These are phyloP conservation scores for Ceratocystis colombiana DNA, from an alignment of 2,329 filamentous ascomycete species.

Conservation along the genomic window DNA sequence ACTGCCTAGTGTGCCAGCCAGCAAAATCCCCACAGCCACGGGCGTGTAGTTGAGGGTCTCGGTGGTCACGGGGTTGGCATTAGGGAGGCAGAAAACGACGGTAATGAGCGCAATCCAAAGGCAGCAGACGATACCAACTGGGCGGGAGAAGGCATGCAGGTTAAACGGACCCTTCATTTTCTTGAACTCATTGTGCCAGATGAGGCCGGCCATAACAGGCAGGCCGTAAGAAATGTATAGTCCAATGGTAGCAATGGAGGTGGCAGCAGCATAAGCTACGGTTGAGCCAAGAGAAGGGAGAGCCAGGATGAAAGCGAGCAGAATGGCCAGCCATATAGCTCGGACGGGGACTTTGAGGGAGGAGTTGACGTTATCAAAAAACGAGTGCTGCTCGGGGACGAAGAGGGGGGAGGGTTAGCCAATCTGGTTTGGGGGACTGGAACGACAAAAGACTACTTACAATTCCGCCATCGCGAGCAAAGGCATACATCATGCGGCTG, in stretches of 20 bases:
- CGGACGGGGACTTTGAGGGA: constrained; percentile 42
- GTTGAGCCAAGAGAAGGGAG: constrained; percentile 45
- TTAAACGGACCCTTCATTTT: constrained; percentile 47
- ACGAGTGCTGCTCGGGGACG: constrained; percentile 33
- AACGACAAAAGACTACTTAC: constrained; percentile 28
- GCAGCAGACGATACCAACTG: constrained; percentile 40
- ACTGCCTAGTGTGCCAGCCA: constrained; percentile 37
- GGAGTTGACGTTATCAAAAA: constrained; percentile 45
- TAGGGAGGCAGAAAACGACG: constrained; percentile 48
- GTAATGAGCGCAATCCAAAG: constrained; percentile 47
- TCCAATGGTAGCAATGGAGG: constrained; percentile 49
- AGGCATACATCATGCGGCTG: constrained; percentile 51
- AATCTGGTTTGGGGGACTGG: background rate
- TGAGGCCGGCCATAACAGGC: constrained; percentile 45
- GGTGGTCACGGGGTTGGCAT: constrained; percentile 44
- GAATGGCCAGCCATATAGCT: constrained; percentile 47
- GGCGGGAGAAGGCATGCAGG: constrained; percentile 38
- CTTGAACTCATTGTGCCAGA: constrained; percentile 42
- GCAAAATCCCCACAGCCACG: constrained; percentile 49
- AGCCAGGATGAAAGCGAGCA: constrained; percentile 45
- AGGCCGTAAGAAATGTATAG: constrained; percentile 50
- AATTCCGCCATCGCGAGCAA: constrained; percentile 46
- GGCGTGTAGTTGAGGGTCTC: constrained; percentile 51
- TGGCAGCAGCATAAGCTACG: constrained; percentile 49
- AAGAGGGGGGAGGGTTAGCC: background rate